These are phyloP conservation scores for Gracilariopsis chorda DNA, from an alignment of 23 red algal species.

Conservation along the genomic window DNA sequence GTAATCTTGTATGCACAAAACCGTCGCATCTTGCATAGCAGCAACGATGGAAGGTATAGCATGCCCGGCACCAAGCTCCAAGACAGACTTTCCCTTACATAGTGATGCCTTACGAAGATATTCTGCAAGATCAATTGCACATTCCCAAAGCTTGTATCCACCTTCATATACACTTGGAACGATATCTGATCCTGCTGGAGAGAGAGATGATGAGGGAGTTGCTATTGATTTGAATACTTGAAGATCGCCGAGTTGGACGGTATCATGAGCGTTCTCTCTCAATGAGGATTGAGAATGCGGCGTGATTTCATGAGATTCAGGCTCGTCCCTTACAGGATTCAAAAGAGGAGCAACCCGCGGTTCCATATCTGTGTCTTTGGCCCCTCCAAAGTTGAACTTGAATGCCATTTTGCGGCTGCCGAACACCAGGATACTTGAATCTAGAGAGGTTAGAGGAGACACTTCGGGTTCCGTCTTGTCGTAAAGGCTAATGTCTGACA, in stretches of 20 bases:
- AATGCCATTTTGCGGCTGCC: no score
- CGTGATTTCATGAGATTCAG: no score
- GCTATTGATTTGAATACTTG: background rate
- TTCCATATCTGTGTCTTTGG: no score
- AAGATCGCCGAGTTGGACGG: background rate
- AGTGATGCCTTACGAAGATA: background rate
- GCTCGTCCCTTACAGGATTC: no score
- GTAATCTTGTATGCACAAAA: conserved; percentile 75
- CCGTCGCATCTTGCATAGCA: conserved; percentile 4
- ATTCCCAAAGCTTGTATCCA: conserved; percentile 94
- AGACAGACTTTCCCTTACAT: background rate
- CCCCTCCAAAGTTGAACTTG: no score
- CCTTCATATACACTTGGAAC: conserved; percentile 80
- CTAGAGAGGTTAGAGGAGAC: no score
- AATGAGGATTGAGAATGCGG: no score
- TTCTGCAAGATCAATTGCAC: conserved; percentile 57
- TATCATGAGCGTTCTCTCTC: background rate
- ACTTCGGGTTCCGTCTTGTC: no score
- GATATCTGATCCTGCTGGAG: conserved; percentile 46
- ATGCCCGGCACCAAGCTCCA: conserved; percentile 93
- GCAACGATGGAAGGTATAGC: conserved; percentile 71
- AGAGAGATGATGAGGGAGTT: background rate
- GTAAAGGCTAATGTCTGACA: no score
- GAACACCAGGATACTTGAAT: no score
- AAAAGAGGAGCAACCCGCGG: no score